Evolutionary conservation across 2,329 filamentous ascomycete species (phyloP), one percentile per base, ranked within the genome.

Genomic region (Stagonosporopsis chrysanthemi): DNA sequence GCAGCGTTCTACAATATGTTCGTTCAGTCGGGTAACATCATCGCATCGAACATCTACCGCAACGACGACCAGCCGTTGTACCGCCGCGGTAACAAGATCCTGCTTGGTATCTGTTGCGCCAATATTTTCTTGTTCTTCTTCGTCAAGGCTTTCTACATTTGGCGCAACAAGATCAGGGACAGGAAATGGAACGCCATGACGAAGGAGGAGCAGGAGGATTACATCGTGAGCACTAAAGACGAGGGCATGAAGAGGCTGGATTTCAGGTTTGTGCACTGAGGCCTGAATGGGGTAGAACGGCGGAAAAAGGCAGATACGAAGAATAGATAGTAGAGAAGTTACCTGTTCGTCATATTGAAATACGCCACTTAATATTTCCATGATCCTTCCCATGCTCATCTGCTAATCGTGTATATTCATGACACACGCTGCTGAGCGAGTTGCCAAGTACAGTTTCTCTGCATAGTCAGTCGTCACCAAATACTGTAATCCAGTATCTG

Each of bases 41-140:
- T 81, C 38, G 74, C 74, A 4, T 75, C 76, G 0, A 80, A 83
- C 47, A 81, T 84, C 45, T 83, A 83, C 65, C 77, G 81, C 19
- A 69, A 76, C 28, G 62, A 55, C 75, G 83, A 83, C 45, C 71
- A 73, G 49, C 81, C 80, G 1, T 69, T 77, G 7, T 82, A 80
- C 51, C 71, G 75, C 6, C 73, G 78, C 0, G 80, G 79, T 2
- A 81, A 82, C 48, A 63, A 60, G 58, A 65, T 65, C 48, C 56
- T 79, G 15, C 58, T 77, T 4, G 69, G 56, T 23, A 71, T 78
- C 31, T 72, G 68, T 42, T 60, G 65, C 6, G 57, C 64, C 9
- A 74, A 72, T 19, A 74, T 78, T 24, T 58, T 71, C 8, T 44
- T 75, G 15, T 77, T 75, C 57, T 55, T 72, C 14, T 56, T 74